Percentiles rank a stretch among this genome's conserved stretches.
Evolutionary conservation across 306 rosid species (phyloP).

Genomic region (Rosa persica): DNA sequence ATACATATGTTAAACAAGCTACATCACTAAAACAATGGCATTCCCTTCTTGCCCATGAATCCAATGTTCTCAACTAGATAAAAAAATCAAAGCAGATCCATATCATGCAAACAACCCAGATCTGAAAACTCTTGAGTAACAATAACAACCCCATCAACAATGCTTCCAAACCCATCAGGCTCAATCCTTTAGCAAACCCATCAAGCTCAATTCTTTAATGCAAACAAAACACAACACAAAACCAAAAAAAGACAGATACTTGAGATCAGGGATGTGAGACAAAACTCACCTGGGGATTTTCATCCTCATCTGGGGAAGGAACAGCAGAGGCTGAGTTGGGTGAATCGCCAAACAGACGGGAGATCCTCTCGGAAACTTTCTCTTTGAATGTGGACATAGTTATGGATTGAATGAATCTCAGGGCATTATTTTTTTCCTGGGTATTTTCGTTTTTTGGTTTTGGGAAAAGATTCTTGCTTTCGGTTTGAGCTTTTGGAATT

Average conservation of each 20-base stretch:
- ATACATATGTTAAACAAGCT: too few species aligned
- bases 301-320: slow-evolving; percentile 23
- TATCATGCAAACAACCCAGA: slow-evolving; percentile 33
- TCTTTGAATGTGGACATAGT: slow-evolving; percentile 66
- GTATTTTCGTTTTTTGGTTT: neutral
- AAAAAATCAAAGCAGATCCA: slow-evolving; percentile 11
- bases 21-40: neutral
- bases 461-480: neutral
- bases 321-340: slow-evolving; percentile 28
- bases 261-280: neutral
- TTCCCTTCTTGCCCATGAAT: neutral
- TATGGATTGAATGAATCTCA: neutral
- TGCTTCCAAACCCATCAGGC: slow-evolving; percentile 30
- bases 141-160: neutral
- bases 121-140: slow-evolving; percentile 31
- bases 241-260: neutral
- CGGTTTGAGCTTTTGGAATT: neutral
- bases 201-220: slow-evolving; percentile 24
- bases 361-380: slow-evolving; percentile 59
- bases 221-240: neutral
- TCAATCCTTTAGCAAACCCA: slow-evolving; percentile 4
- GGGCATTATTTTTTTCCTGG: neutral
- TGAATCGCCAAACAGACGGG: slow-evolving; percentile 58
- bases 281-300: slow-evolving; percentile 42
- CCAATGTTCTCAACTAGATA: neutral